A percentile compares a stretch with the other conserved stretches of the same genome.
Conservation (phyloP, 805 yeast genomes). For the Jamesozyma lodderae region DNA sequence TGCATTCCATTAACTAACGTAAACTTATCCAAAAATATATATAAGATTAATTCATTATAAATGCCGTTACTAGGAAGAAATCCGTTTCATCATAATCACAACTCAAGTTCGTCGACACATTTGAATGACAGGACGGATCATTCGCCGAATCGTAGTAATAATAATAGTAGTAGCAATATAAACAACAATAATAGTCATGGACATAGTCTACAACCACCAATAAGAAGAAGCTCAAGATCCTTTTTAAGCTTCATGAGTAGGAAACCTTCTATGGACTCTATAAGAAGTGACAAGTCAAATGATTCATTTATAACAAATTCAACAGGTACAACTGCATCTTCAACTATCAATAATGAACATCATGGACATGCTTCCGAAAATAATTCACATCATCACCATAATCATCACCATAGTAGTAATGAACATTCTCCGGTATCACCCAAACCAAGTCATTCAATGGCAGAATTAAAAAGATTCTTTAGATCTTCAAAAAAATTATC, state of each 20-base stretch:
- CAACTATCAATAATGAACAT: conserved; percentile 1
- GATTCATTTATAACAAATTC: conserved; percentile 17
- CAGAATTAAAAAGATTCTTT: conserved; percentile 62
- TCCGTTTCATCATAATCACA: conserved; percentile 14
- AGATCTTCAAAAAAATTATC: conserved; percentile 37
- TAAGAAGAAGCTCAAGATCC: conserved; percentile 22
- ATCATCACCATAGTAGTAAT: background rate
- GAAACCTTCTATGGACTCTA: conserved; percentile 26
- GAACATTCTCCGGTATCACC: conserved; percentile 12
- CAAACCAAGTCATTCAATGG: conserved; percentile 42
- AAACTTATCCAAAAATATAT: too few species aligned
- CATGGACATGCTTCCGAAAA: conserved; percentile 2
- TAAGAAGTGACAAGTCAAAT: conserved; percentile 24
- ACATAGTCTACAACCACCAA: conserved; percentile 6
- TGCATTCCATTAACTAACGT: too few species aligned
- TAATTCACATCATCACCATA: conserved; percentile 1
- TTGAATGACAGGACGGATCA: conserved; percentile 1
- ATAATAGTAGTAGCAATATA: too few species aligned
- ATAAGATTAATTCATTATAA: too few species aligned
- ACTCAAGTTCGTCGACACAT: conserved; percentile 5
- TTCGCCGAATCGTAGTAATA: background rate
- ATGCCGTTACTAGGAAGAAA: conserved; percentile 28
- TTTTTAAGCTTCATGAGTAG: conserved; percentile 26
- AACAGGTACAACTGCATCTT: conserved; percentile 1
- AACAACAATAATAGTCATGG: background rate